Evolutionary conservation across 306 rosid genomes (phyloP).

Genomic region (Quercus berberidifolia): DNA sequence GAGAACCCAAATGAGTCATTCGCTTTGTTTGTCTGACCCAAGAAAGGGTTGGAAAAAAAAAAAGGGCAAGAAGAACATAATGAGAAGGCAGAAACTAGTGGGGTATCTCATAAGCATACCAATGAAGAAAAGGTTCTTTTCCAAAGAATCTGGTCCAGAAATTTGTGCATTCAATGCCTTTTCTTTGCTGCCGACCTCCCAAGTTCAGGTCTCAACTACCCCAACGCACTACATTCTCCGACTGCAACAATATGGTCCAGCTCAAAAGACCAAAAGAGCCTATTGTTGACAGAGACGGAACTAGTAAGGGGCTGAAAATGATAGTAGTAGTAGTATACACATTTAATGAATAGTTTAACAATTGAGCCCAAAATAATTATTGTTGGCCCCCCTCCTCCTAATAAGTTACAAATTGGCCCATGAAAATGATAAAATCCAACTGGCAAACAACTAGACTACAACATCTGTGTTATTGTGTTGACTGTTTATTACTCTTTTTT

Average conservation of each 20-base stretch:
- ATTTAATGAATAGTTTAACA: no score
- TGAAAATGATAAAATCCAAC: no score
- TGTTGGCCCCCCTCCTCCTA: no score
- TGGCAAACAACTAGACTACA: no score
- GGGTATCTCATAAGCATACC: not conserved
- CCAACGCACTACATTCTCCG: constrained; percentile 13
- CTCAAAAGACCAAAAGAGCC: constrained; percentile 17
- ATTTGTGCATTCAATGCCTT: constrained; percentile 6
- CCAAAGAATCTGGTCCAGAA: constrained; percentile 27
- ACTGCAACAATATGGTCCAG: constrained; percentile 37
- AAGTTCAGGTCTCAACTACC: constrained; percentile 18
- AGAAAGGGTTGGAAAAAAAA: not conserved
- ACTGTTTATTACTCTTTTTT: no score
- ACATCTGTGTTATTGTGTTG: no score
- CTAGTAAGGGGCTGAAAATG: no score
- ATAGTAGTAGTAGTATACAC: no score
- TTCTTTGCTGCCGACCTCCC: not conserved
- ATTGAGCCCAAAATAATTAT: no score
- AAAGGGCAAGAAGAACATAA: not conserved
- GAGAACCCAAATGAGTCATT: not conserved
- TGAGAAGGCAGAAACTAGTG: not conserved
- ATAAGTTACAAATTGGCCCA: no score
- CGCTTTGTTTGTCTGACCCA: not conserved
- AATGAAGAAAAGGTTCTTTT: constrained; percentile 15
- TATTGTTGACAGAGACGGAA: no score